Evolutionary conservation across 2,329 filamentous ascomycete species (phyloP).

Genomic region (Colletotrichum lentis): DNA sequence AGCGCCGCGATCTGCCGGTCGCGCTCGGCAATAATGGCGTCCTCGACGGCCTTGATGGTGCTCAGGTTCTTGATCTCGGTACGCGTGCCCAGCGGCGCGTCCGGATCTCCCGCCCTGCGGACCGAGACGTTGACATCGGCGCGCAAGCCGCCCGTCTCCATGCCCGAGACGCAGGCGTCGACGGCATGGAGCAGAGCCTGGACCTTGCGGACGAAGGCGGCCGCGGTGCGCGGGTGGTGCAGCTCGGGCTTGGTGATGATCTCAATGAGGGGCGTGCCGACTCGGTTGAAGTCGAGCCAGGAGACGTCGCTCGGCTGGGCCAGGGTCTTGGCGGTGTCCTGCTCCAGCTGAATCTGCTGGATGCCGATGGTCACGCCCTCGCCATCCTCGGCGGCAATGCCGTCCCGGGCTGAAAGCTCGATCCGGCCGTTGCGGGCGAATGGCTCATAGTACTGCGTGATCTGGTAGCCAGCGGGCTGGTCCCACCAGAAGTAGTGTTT

Average conservation of each 20-base stretch:
- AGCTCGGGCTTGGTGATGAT: constrained; percentile 93
- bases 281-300: constrained; percentile 92
- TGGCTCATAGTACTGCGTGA: constrained; percentile 90
- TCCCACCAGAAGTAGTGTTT: constrained; percentile 99
- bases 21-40: constrained; percentile 90
- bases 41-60: constrained; percentile 93
- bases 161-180: constrained; percentile 86
- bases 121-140: constrained; percentile 97
- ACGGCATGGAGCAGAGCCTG: constrained; percentile 81
- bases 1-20: constrained; percentile 86
- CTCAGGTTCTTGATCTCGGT: constrained; percentile 98
- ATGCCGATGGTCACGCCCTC: constrained; percentile 78
- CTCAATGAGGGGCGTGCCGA: constrained; percentile 89
- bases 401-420: constrained; percentile 76
- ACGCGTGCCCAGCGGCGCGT: constrained; percentile 73
- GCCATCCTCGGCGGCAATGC: constrained; percentile 78
- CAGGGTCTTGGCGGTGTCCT: constrained; percentile 95
- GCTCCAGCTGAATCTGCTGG: constrained; percentile 95
- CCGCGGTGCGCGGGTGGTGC: constrained; percentile 85
- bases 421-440: constrained; percentile 76
- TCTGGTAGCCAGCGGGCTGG: constrained; percentile 95
- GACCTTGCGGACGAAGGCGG: constrained; percentile 87
- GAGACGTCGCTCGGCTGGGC: constrained; percentile 76
- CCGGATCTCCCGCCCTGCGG: constrained; percentile 60
- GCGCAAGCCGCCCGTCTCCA: constrained; percentile 90